phyloP scores from a whole-genome alignment of 1,284 basidiomycete species.

The Sphagnurus paluster region DNA sequence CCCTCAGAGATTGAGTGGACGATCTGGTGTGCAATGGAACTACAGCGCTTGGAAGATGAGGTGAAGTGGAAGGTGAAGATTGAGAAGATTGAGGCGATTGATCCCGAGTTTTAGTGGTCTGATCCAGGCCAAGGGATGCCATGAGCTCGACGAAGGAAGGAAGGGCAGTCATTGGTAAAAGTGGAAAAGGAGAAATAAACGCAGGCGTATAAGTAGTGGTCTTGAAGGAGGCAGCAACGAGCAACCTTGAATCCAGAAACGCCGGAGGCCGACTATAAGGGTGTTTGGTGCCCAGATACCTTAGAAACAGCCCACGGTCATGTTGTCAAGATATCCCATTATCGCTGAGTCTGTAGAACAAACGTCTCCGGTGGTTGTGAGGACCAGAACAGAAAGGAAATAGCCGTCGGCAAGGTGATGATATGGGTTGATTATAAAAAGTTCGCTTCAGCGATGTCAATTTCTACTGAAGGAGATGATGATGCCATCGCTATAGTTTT shows the following conservation, averaged over 20 bases:
- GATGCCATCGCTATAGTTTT: constrained; percentile 18
- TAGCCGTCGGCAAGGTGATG: constrained; percentile 53
- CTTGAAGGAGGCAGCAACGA: constrained; percentile 33
- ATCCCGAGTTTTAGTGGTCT: constrained; percentile 31
- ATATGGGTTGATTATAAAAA: constrained; percentile 27
- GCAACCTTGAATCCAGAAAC: constrained; percentile 34
- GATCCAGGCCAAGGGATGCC: constrained; percentile 72
- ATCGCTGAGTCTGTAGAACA: constrained; percentile 41
- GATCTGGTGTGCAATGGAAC: constrained; percentile 39
- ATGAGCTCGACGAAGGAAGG: constrained; percentile 84
- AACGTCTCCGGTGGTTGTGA: constrained; percentile 32
- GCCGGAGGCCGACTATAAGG: constrained; percentile 35
- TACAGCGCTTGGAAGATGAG: constrained; percentile 18
- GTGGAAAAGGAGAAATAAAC: constrained; percentile 31
- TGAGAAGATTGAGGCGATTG: constrained; percentile 38
- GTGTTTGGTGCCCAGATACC: constrained; percentile 31
- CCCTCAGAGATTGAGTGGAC: constrained; percentile 45
- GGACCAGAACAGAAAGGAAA: constrained; percentile 35
- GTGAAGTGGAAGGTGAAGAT: constrained; percentile 38
- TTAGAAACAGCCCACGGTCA: constrained; percentile 53
- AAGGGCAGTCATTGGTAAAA: constrained; percentile 59
- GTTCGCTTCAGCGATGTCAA: constrained; percentile 2
- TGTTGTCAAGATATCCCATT: constrained; percentile 50
- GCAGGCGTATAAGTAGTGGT: constrained; percentile 31
- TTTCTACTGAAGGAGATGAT: constrained; percentile 14